Conservation (phyloP, 2,329 filamentous ascomycete species). For the Cercospora sp. region DNA sequence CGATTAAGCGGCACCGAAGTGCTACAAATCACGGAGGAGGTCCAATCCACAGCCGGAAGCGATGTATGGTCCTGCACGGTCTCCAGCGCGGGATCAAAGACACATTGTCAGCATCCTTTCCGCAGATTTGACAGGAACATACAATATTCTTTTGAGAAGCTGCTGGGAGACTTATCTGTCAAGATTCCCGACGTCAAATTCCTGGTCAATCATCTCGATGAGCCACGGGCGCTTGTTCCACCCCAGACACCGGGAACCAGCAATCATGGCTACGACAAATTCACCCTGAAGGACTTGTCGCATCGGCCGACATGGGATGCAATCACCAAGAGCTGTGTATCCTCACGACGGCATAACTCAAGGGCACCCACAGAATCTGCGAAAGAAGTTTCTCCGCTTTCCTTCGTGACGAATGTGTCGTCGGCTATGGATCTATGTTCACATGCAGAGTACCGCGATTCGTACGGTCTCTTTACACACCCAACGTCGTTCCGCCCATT, state of each 20-base stretch:
- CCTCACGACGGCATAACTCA: not conserved
- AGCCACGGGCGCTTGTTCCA: slow-evolving; percentile 46
- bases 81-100: not conserved
- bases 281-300: not conserved
- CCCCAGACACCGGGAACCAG: not conserved
- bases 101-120: not conserved
- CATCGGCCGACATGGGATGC: not conserved
- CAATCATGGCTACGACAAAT: not conserved
- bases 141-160: not conserved
- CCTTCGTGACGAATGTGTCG: not conserved
- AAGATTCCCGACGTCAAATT: slow-evolving; percentile 45
- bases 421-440: slow-evolving; percentile 44
- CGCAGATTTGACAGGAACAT: slow-evolving; percentile 2
- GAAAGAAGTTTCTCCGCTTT: not conserved
- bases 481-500: slow-evolving; percentile 48
- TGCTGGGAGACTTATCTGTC: not conserved
- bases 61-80: slow-evolving; percentile 5
- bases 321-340: slow-evolving; percentile 2
- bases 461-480: slow-evolving; percentile 50
- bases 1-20: slow-evolving; percentile 12
- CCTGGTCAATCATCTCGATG: slow-evolving; percentile 52
- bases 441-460: slow-evolving; percentile 46
- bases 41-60: not conserved
- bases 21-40: not conserved
- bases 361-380: not conserved